These are phyloP conservation scores for Flueggea neowawraea DNA, from an alignment of 441 rosid species.

Conservation along the genomic window DNA sequence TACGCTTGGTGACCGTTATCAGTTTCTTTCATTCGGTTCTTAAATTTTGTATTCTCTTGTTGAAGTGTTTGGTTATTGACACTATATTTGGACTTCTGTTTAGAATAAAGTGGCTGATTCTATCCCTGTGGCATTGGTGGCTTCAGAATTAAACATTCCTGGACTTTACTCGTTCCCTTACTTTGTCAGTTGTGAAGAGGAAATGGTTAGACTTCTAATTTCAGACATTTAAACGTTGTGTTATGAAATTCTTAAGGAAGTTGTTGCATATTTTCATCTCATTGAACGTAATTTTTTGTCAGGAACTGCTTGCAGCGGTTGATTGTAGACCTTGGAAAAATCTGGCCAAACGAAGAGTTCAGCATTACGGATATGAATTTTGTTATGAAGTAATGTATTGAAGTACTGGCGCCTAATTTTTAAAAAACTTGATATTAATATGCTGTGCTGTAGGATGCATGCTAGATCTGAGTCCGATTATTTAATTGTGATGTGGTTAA, in stretches of 20 bases:
- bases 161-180: conserved; percentile 70
- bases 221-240: not conserved
- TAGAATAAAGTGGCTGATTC: conserved; percentile 38
- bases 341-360: conserved; percentile 87
- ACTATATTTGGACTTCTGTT: not conserved
- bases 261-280: too few species aligned
- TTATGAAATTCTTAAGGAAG: not conserved
- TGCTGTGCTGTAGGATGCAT: too few species aligned
- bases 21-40: too few species aligned
- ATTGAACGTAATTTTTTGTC: not conserved
- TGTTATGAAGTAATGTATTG: conserved; percentile 49
- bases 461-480: too few species aligned
- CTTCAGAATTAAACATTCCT: conserved; percentile 71
- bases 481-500: too few species aligned
- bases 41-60: not conserved
- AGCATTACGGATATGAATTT: conserved; percentile 94
- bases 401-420: not conserved
- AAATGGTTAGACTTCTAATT: conserved; percentile 42
- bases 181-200: conserved; percentile 61
- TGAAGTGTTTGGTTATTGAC: not conserved
- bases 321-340: conserved; percentile 70
- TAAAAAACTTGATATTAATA: not conserved
- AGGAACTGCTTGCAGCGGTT: conserved; percentile 91
- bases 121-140: conserved; percentile 48
- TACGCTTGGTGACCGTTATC: too few species aligned